These are phyloP conservation scores for Trichophyton equinum DNA, from an alignment of 2,329 filamentous ascomycete species.

Conservation along the genomic window DNA sequence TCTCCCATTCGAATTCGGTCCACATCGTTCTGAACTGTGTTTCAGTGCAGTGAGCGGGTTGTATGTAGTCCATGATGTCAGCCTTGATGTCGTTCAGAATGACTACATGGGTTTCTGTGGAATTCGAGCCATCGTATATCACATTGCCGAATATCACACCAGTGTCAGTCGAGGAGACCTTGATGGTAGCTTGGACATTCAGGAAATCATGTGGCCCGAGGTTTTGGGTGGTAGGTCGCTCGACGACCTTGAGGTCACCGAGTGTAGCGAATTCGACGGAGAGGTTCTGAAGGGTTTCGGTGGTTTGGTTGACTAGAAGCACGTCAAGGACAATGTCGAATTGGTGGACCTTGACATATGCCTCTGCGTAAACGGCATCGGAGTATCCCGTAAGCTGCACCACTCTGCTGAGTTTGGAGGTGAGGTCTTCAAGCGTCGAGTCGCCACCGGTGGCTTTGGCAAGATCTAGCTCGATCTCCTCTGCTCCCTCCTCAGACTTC, in stretches of 20 bases:
- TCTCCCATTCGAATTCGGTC: conserved; percentile 99
- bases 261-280: conserved; percentile 98
- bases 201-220: conserved; percentile 91
- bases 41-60: conserved; percentile 90
- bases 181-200: conserved; percentile 97
- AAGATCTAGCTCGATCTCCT: conserved; percentile 79
- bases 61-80: conserved; percentile 99
- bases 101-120: conserved; percentile 87
- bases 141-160: conserved; percentile 99
- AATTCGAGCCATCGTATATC: conserved; percentile 87
- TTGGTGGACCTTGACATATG: conserved; percentile 96
- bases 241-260: conserved; percentile 93
- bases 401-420: conserved; percentile 87
- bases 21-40: conserved; percentile 99
- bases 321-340: conserved; percentile 98
- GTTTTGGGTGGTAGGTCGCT: conserved; percentile 91
- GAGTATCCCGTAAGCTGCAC: conserved; percentile 98
- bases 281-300: conserved; percentile 89
- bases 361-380: conserved; percentile 95
- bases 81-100: conserved; percentile 97
- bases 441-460: conserved; percentile 92
- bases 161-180: conserved; percentile 94
- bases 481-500: conserved; percentile 73
- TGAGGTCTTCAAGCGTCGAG: conserved; percentile 66
- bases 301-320: conserved; percentile 91